Evolutionary conservation across 108 stramenopile species (phyloP), one percentile per base, ranked within the genome.

Genomic region (Skeletonema costatum): DNA sequence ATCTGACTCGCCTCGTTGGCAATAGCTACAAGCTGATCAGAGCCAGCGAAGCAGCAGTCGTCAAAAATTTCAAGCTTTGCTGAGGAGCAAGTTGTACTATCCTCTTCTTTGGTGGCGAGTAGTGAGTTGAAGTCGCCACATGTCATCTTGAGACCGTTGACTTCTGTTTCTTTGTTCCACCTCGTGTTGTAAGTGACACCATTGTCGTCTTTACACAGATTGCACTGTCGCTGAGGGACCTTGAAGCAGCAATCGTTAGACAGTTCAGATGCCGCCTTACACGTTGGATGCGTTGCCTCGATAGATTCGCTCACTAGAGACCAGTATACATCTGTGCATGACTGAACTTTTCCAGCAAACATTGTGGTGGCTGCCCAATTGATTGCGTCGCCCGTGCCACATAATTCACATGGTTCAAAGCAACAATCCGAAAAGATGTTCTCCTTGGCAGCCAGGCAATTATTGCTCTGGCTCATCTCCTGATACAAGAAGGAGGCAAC

Each of bases 81-180:
- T 32, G 36, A 31, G 3, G 70, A 58, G 53, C 81, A 82, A 62
- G 81, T 82, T 39, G 33, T 3, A 56, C 81, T 82, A 32, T 76
- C 81, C 4, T 60, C 60, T 58, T 82, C 81, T 72, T 82, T 74
- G 25, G 81, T 82, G 30, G 73, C 69, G 58, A 82, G 72, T 31
- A 82, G 81, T 60, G 81, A 68, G 35, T 82, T 82, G 66, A 82
- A 82, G 19, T 82, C 75, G n/a, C 81, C 81, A 56, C 81, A 82
- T 63, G 81, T 76, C 39, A 67, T 82, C 13, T 70, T 76, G 25
- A 82, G 56, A 11, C 81, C 81, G 56, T 74, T 74, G 7, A 82
- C 81, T 29, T 67, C 71, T 30, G 75, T 75, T 44, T 82, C 74
- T 38, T 68, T 75, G 46, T 75, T 82, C 81, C 81, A 82, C 53